phyloP scores from a whole-genome alignment of 2,329 filamentous ascomycete genomes.

The Trichoderma asperellum region DNA sequence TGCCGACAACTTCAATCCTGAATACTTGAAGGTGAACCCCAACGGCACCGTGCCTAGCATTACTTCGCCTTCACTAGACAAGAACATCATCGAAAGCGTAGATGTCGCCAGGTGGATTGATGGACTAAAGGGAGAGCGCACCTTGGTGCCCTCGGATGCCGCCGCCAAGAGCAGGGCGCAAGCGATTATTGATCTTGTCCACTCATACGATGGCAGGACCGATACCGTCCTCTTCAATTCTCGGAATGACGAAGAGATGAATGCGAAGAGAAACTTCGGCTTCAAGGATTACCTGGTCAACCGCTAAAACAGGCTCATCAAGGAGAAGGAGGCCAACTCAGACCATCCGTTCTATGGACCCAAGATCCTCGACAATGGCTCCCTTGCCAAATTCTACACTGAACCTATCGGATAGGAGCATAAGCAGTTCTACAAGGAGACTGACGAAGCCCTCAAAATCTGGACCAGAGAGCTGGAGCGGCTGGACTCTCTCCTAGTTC shows the following conservation, averaged over 20 bases:
- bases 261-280: not conserved
- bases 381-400: slow-evolving; percentile 25
- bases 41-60: slow-evolving; percentile 32
- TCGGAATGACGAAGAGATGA: slow-evolving; percentile 23
- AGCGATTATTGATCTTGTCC: slow-evolving; percentile 31
- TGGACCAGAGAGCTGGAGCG: slow-evolving; percentile 30
- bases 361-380: slow-evolving; percentile 30
- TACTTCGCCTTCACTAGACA: slow-evolving; percentile 27
- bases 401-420: slow-evolving; percentile 16
- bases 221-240: slow-evolving; percentile 31
- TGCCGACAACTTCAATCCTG: slow-evolving; percentile 30
- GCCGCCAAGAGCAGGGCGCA: slow-evolving; percentile 20
- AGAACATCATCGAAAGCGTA: slow-evolving; percentile 29
- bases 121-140: not conserved
- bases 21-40: slow-evolving; percentile 32
- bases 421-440: slow-evolving; percentile 27
- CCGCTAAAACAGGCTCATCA: slow-evolving; percentile 30
- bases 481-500: slow-evolving; percentile 30
- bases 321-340: slow-evolving; percentile 26
- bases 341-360: slow-evolving; percentile 32
- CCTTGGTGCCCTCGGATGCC: slow-evolving; percentile 26
- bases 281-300: slow-evolving; percentile 27
- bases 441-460: not conserved
- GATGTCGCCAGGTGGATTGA: slow-evolving; percentile 32
- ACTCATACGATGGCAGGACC: slow-evolving; percentile 29